Percentiles rank a stretch among this genome's conserved stretches.
These are phyloP conservation scores for Lophiotrema nucula DNA, from an alignment of 495 filamentous ascomycete species.

Conservation along the genomic window DNA sequence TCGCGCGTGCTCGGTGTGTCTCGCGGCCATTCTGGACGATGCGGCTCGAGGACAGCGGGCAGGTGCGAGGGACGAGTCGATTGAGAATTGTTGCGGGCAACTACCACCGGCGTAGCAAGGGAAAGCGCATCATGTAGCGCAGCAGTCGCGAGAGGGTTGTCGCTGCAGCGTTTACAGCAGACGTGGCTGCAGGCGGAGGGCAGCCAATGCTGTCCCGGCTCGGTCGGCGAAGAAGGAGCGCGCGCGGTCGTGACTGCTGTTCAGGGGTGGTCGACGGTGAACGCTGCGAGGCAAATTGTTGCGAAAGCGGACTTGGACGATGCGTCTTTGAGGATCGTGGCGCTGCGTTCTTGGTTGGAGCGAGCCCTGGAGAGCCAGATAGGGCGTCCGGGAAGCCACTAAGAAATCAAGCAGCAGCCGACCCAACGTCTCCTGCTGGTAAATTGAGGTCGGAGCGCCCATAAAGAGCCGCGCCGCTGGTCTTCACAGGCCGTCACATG, in stretches of 20 bases:
- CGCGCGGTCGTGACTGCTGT: neutral
- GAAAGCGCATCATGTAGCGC: neutral
- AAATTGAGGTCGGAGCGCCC: neutral
- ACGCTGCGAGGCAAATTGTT: neutral
- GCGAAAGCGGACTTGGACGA: neutral
- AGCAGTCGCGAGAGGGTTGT: neutral
- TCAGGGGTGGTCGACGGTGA: neutral
- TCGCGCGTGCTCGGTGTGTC: neutral
- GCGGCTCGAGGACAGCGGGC: no score
- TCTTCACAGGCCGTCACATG: no score
- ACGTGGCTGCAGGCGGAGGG: neutral
- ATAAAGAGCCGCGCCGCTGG: neutral
- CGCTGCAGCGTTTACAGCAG: no score
- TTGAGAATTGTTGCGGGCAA: no score
- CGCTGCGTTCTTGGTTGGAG: constrained; percentile 12
- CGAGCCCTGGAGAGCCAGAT: constrained; percentile 1
- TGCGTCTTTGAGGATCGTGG: constrained; percentile 11
- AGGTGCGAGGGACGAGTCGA: no score
- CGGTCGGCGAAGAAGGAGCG: neutral
- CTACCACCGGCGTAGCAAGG: neutral
- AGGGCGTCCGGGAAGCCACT: neutral
- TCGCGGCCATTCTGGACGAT: neutral
- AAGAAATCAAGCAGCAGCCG: no score
- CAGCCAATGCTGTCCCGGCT: neutral
- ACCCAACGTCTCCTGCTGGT: constrained; percentile 5